Conservation (phyloP, 1,284 basidiomycete genomes). For the Coniferiporia weirii region DNA sequence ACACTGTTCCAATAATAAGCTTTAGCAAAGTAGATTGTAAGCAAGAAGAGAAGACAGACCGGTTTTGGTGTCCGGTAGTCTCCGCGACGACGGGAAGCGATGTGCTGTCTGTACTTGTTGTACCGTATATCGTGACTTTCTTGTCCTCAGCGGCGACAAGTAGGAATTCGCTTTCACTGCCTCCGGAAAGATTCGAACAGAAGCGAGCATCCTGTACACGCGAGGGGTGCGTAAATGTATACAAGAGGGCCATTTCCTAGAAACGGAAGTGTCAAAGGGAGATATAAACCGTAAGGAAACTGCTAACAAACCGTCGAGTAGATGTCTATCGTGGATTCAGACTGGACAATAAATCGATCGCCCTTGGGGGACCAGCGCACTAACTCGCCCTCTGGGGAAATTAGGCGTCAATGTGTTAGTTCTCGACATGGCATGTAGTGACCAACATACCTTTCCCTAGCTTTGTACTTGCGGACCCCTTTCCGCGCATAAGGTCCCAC, state of each 20-base stretch:
- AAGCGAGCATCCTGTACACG: constrained; percentile 81
- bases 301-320: constrained; percentile 63
- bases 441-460: constrained; percentile 67
- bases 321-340: constrained; percentile 72
- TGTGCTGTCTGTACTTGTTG: constrained; percentile 38
- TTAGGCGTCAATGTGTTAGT: constrained; percentile 6
- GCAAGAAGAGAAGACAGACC: constrained; percentile 40
- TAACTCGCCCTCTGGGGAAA: constrained; percentile 70
- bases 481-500: constrained; percentile 98
- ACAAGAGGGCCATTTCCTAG: constrained; percentile 67
- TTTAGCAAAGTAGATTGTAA: background rate
- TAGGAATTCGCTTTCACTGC: constrained; percentile 58
- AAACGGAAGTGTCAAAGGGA: background rate
- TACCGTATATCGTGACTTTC: constrained; percentile 68
- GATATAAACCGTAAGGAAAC: constrained; percentile 2
- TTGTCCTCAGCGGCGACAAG: constrained; percentile 85
- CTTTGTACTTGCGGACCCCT: constrained; percentile 84
- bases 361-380: constrained; percentile 82
- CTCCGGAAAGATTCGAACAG: constrained; percentile 33
- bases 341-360: constrained; percentile 72
- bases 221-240: constrained; percentile 68
- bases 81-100: constrained; percentile 51
- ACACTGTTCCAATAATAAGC: constrained; percentile 39
- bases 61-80: constrained; percentile 68
- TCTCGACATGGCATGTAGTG: background rate